Percentiles rank a stretch among this genome's conserved stretches.
These are phyloP conservation scores for Citrus trifoliata DNA, from an alignment of 345 rosid genomes.

Conservation along the genomic window DNA sequence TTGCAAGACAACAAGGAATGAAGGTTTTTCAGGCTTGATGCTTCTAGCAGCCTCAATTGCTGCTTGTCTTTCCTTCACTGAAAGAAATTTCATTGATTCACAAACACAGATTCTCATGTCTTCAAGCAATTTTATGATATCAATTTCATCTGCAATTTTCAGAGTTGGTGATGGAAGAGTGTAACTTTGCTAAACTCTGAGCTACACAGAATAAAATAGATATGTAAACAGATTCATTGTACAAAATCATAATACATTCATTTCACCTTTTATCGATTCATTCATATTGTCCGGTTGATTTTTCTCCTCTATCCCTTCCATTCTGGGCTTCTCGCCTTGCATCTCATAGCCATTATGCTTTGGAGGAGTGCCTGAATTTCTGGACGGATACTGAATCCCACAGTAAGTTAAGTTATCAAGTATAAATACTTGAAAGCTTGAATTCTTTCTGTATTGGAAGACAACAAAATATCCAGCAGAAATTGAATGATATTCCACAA, in stretches of 20 bases:
- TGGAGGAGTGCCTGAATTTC: conserved; percentile 6
- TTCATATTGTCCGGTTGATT: background rate
- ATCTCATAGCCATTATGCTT: background rate
- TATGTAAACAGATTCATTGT: background rate
- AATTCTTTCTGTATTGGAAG: conserved; percentile 35
- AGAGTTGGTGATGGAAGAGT: background rate
- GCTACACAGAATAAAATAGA: background rate
- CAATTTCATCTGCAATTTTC: background rate
- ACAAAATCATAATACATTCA: background rate
- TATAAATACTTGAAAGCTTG: conserved; percentile 33
- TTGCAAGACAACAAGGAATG: conserved; percentile 32
- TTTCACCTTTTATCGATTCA: conserved; percentile 3
- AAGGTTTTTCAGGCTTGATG: conserved; percentile 33
- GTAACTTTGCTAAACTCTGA: background rate
- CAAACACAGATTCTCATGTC: conserved; percentile 6
- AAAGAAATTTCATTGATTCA: background rate
- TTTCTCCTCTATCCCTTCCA: conserved; percentile 14
- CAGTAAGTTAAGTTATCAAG: conserved; percentile 28
- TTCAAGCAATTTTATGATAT: background rate
- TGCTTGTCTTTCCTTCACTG: conserved; percentile 22
- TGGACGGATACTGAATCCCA: conserved; percentile 31
- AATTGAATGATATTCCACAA: conserved; percentile 33
- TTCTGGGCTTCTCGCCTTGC: conserved; percentile 7
- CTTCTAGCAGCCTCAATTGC: conserved; percentile 28
- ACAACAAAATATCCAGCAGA: conserved; percentile 27